These are phyloP conservation scores for Alectoria sarmentosa DNA, from an alignment of 495 filamentous ascomycete species.

Conservation along the genomic window DNA sequence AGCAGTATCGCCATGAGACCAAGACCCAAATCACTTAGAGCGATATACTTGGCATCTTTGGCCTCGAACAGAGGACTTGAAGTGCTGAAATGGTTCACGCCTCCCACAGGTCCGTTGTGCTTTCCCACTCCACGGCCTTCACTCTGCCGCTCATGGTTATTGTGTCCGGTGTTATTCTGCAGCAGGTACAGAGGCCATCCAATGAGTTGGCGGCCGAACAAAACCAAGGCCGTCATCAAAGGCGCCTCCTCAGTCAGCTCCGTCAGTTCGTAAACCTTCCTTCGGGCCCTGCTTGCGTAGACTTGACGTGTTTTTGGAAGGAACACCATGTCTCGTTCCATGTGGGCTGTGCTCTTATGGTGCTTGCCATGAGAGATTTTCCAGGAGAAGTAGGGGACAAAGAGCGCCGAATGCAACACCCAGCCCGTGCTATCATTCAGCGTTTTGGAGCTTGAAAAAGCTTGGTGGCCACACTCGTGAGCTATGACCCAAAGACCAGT, in stretches of 20 bases:
- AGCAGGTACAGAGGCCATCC: conserved; percentile 85
- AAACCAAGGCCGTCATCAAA: conserved; percentile 63
- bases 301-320: conserved; percentile 76
- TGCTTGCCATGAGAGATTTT: conserved; percentile 91
- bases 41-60: conserved; percentile 75
- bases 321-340: conserved; percentile 98
- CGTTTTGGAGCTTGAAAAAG: conserved; percentile 72
- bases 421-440: conserved; percentile 81
- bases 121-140: conserved; percentile 91
- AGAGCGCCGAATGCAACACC: conserved; percentile 70
- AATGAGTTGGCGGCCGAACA: conserved; percentile 75
- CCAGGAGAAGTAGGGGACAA: conserved; percentile 90
- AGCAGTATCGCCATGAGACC: conserved; percentile 49
- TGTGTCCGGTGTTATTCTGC: conserved; percentile 89
- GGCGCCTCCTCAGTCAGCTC: conserved; percentile 95
- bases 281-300: conserved; percentile 63
- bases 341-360: conserved; percentile 91
- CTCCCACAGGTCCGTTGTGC: conserved; percentile 66
- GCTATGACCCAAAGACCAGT: conserved; percentile 65
- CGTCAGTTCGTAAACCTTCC: conserved; percentile 64
- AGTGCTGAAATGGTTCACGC: conserved; percentile 93
- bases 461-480: conserved; percentile 69
- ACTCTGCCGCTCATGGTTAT: conserved; percentile 75
- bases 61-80: conserved; percentile 83
- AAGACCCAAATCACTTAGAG: conserved; percentile 77